These are phyloP conservation scores for Ganoderma lucidum DNA, from an alignment of 1,284 basidiomycete species.

Conservation along the genomic window DNA sequence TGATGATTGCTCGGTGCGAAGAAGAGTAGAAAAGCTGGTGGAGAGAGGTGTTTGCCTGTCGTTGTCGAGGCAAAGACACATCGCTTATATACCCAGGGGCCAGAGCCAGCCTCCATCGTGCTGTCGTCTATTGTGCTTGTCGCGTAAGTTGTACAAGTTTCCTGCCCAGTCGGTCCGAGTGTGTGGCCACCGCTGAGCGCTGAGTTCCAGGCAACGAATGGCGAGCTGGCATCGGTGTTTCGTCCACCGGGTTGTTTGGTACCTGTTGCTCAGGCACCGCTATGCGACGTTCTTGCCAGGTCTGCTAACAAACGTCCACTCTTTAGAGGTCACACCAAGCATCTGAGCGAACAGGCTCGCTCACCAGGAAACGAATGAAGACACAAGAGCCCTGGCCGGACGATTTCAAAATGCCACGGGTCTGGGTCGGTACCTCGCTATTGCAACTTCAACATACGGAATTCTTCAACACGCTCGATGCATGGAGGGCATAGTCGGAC, in stretches of 20 bases:
- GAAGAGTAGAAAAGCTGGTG: neutral
- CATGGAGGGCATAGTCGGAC: neutral
- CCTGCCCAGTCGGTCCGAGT: neutral
- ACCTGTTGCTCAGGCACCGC: neutral
- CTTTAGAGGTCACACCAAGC: neutral
- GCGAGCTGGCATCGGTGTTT: neutral
- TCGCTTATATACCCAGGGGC: neutral
- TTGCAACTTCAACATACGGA: neutral
- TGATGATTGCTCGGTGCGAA: neutral
- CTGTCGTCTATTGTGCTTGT: neutral
- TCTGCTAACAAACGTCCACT: neutral
- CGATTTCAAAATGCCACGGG: too few relatives aligned
- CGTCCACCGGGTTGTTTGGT: neutral
- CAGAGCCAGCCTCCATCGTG: neutral
- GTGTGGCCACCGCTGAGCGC: neutral
- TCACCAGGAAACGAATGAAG: neutral
- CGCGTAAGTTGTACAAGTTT: neutral
- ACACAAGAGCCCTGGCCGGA: neutral
- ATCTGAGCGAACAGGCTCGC: neutral
- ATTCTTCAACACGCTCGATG: neutral
- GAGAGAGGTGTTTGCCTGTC: neutral
- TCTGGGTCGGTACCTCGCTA: neutral
- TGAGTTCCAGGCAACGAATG: neutral
- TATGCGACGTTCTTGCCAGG: neutral
- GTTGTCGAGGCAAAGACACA: neutral